Evolutionary conservation across 148 eudicot genomes (phyloP).

Genomic region (Camellia lanceoleosa): DNA sequence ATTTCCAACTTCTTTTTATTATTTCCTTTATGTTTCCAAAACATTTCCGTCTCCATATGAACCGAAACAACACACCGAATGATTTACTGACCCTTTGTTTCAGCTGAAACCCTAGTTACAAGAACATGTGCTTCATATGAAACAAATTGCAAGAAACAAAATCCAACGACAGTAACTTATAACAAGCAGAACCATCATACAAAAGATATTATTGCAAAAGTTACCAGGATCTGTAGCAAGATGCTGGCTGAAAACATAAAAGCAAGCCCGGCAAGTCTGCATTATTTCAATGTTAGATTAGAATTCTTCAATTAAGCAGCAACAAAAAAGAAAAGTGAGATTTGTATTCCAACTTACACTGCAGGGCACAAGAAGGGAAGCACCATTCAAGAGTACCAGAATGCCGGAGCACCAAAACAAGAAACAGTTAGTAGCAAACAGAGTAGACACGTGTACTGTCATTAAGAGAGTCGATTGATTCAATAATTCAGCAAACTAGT

Average conservation of each 20-base stretch:
- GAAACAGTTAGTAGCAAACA: slow-evolving; percentile 22
- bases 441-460: not conserved
- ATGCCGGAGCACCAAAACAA: slow-evolving; percentile 19
- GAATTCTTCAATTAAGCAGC: slow-evolving; percentile 10
- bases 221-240: slow-evolving; percentile 72
- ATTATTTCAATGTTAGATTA: slow-evolving; percentile 19
- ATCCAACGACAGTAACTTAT: not conserved
- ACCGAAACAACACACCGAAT: not conserved
- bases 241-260: slow-evolving; percentile 88
- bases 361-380: slow-evolving; percentile 23
- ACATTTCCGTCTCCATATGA: not conserved
- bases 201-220: slow-evolving; percentile 9
- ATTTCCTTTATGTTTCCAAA: not conserved
- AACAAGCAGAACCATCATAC: slow-evolving; percentile 8
- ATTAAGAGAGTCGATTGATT: not conserved
- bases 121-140: not conserved
- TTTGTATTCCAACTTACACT: slow-evolving; percentile 61
- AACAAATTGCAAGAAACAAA: slow-evolving; percentile 3
- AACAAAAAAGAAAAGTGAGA: not conserved
- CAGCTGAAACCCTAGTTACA: slow-evolving; percentile 5
- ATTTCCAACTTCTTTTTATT: not conserved
- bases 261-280: slow-evolving; percentile 94
- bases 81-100: not conserved
- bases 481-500: not conserved
- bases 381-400: slow-evolving; percentile 25